Conservation (phyloP, 495 filamentous ascomycete species). For the Penicillium canariense region DNA sequence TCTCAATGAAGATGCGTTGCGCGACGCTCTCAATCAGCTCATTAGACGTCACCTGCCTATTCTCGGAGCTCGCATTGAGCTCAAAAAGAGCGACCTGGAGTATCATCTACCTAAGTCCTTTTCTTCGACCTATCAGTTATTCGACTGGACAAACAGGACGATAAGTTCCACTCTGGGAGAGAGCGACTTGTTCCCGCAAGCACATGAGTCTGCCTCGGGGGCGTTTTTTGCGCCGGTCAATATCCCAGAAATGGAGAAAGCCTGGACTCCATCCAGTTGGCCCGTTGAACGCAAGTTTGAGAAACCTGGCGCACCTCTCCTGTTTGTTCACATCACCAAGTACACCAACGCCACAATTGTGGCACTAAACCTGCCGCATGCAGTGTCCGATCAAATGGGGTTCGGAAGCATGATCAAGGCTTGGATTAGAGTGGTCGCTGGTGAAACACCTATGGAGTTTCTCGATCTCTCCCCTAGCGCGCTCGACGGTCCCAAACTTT, state of each 20-base stretch:
- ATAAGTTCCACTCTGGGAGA: background rate
- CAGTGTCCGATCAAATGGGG: background rate
- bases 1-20: slow-evolving; percentile 1
- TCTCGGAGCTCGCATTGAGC: background rate
- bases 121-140: background rate
- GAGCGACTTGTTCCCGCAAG: background rate
- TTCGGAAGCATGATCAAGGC: background rate
- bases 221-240: background rate
- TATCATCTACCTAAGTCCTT: background rate
- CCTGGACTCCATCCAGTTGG: slow-evolving; percentile 1
- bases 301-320: background rate
- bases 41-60: slow-evolving; percentile 1
- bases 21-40: background rate
- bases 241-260: background rate
- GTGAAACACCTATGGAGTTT: background rate
- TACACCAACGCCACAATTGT: background rate
- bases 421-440: background rate
- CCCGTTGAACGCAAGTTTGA: background rate
- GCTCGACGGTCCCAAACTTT: background rate
- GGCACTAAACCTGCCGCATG: background rate
- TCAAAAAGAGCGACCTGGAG: background rate
- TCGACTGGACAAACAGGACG: background rate
- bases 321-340: slow-evolving; percentile 1
- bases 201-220: background rate
- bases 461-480: background rate